Evolutionary conservation across 192 early-diverging fungal genomes (phyloP).

Genomic region (Thoreauomyces humboldtii): DNA sequence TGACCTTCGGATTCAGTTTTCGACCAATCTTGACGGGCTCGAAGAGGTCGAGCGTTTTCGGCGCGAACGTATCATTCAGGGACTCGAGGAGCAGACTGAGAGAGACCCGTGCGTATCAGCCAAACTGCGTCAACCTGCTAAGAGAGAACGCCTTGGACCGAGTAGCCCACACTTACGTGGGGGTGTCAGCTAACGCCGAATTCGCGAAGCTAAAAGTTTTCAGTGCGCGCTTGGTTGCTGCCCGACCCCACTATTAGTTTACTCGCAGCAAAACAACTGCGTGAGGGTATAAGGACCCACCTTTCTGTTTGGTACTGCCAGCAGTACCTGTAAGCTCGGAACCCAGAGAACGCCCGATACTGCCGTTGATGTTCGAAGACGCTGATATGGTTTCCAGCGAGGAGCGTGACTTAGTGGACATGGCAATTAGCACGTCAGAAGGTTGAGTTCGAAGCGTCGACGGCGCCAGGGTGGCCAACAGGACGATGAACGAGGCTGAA

Average conservation of each 20-base stretch:
- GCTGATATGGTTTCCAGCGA: neutral
- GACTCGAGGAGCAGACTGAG: slow-evolving; percentile 24
- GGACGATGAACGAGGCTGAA: no score
- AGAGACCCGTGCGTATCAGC: no score
- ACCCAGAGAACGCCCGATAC: neutral
- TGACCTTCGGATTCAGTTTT: slow-evolving; percentile 61
- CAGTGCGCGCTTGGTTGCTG: slow-evolving; percentile 27
- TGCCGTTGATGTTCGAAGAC: neutral
- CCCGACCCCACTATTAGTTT: no score
- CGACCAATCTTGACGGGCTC: slow-evolving; percentile 68
- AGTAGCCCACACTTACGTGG: slow-evolving; percentile 14
- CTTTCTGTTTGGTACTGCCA: neutral
- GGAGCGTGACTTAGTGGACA: neutral
- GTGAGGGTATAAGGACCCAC: neutral
- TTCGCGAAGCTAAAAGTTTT: slow-evolving; percentile 31
- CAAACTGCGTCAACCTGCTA: neutral
- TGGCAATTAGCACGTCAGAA: no score
- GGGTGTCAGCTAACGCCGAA: slow-evolving; percentile 19
- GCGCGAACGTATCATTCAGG: slow-evolving; percentile 25
- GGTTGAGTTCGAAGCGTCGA: no score
- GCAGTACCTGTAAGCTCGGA: no score
- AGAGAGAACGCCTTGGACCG: neutral
- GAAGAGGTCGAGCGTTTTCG: slow-evolving; percentile 48
- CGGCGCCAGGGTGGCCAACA: no score
- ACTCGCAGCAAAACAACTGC: neutral